Conservation (phyloP, 805 yeast genomes). For the Starmerella asiatica region DNA sequence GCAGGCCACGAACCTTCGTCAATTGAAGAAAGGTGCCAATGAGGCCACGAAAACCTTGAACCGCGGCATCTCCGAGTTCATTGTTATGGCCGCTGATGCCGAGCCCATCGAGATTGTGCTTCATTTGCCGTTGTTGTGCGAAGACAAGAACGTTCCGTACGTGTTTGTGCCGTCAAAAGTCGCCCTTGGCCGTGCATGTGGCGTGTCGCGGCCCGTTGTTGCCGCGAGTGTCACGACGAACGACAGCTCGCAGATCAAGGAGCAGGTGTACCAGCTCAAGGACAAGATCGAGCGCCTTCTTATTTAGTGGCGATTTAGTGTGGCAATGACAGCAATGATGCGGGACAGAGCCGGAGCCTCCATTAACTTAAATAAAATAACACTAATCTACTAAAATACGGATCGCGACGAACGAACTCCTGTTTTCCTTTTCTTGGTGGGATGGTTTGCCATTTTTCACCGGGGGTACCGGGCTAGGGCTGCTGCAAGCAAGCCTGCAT, state of each 20-base stretch:
- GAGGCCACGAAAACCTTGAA: conserved; percentile 98
- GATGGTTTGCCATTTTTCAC: too few relatives aligned
- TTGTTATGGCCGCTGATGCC: conserved; percentile 99
- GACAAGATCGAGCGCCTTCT: conserved; percentile 97
- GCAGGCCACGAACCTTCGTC: conserved; percentile 96
- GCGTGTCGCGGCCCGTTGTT: conserved; percentile 98
- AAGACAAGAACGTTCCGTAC: conserved; percentile 98
- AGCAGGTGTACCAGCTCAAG: conserved; percentile 93
- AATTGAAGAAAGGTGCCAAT: conserved; percentile 98
- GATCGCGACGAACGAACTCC: too few relatives aligned
- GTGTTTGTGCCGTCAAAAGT: conserved; percentile 97
- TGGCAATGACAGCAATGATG: conserved; percentile 22
- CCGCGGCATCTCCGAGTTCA: conserved; percentile 99
- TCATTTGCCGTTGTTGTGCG: conserved; percentile 94
- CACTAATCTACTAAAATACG: too few relatives aligned
- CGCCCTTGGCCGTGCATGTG: conserved; percentile 99
- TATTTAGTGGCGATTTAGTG: conserved; percentile 42
- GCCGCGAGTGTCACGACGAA: conserved; percentile 97
- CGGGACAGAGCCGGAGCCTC: conserved; percentile 22
- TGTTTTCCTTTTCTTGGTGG: too few relatives aligned
- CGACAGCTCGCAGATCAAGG: conserved; percentile 95
- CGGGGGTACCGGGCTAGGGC: too few relatives aligned
- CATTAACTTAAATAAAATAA: too few relatives aligned
- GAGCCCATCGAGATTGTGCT: conserved; percentile 97
- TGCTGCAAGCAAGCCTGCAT: too few relatives aligned